Evolutionary conservation across 208 protist species (phyloP).

Genomic region (Trypanosoma congolense): DNA sequence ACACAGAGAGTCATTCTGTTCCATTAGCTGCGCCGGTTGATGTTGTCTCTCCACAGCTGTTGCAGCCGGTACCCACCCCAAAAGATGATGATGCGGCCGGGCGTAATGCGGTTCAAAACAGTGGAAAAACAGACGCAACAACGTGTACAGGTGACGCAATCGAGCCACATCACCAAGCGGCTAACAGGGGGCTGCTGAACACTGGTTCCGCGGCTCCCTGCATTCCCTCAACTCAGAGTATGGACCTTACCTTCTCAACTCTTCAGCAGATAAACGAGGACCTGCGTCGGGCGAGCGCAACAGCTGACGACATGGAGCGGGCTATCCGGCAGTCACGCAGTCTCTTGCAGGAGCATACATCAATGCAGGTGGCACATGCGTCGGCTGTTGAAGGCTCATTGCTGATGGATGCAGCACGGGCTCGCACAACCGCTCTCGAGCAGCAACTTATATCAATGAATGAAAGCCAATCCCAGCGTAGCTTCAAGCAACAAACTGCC

Average conservation of each 20-base stretch:
- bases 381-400: conserved; percentile 45
- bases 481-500: neutral
- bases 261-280: conserved; percentile 60
- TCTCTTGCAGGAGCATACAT: conserved; percentile 55
- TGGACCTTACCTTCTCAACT: conserved; percentile 45
- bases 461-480: no score
- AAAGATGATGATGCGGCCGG: no score
- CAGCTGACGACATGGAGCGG: conserved; percentile 67
- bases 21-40: no score
- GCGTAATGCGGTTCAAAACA: no score
- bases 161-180: neutral
- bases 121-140: no score
- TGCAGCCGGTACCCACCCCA: no score
- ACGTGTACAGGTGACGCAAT: neutral
- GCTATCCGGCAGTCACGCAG: conserved; percentile 64
- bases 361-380: conserved; percentile 27
- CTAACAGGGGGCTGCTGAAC: neutral
- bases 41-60: no score
- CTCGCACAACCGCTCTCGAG: conserved; percentile 56
- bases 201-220: neutral
- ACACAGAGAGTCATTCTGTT: neutral
- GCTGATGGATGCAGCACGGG: conserved; percentile 43
- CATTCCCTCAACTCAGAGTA: conserved; percentile 22
- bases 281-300: conserved; percentile 51
- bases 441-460: conserved; percentile 41